Base-by-base conservation (phyloP, 352 stramenopile genomes). In the Pythium scleroteichum region DNA sequence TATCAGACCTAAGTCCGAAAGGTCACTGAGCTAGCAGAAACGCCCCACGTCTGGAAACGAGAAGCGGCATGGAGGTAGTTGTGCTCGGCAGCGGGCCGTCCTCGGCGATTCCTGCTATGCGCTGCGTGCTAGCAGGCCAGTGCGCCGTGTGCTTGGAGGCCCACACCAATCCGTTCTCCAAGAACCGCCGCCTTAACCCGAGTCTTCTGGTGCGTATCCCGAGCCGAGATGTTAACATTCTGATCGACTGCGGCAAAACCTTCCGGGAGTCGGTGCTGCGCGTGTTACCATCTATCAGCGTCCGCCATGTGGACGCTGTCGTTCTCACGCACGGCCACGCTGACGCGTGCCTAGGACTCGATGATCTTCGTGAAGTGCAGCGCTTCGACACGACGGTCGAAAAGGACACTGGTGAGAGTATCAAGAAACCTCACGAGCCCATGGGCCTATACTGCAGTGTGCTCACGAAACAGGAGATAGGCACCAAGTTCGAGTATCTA, bases 241-340 rank as follows among this genome's bases (percentile, higher is more conserved):
- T 95, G 44, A 81, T 96, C 33, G 88, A 96, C 68, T 93, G 82
- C 63, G 88, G 88, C 55, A 96, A 96, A 61, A 96, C 88, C 19
- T 96, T 96, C 64, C 80, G 85, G n/a, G 80, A 94, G 54, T 64
- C 78, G 8, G 75, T 86, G 40, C 68, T 95, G 41, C 69, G 85
- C 8, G 72, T 82, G 32, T 90, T 94, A 47, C 85, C 85, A 8
- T 23, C 53, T 29, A 61, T 91, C 27, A 69, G 73, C 16, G 63
- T 88, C 7, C 65, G 62, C 12, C 45, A 75, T 1, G 71, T 96
- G 13, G 83, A 96, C 53, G 75, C 73, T 1, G 65, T 96, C 14
- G 60, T 96, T 20, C 65, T 96, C 32, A 96, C 88, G 0, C 88
- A 96, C 45, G 85, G 88, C 61, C 88, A 96, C 38, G 88, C 88